These are phyloP conservation scores for Hyaloscypha bicolor DNA, from an alignment of 495 filamentous ascomycete species.

Conservation along the genomic window DNA sequence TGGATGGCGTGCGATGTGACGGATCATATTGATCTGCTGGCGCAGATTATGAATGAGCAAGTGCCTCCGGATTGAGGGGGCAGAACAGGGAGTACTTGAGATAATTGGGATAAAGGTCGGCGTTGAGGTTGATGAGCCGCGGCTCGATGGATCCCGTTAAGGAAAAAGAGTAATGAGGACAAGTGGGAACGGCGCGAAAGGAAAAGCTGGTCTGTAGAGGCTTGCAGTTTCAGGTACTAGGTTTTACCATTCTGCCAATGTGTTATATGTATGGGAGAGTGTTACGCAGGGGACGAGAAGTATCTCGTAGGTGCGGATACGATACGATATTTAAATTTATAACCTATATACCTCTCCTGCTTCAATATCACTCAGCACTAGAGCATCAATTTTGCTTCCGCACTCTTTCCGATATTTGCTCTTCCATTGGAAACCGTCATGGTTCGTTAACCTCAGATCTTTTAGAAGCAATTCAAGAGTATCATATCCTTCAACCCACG, in stretches of 20 bases:
- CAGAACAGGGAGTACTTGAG: neutral
- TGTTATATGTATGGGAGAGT: neutral
- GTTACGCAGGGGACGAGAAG: neutral
- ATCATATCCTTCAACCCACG: too few species aligned
- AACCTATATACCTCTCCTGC: neutral
- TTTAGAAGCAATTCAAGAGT: too few species aligned
- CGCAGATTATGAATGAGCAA: slow-evolving; percentile 20
- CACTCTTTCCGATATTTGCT: too few species aligned
- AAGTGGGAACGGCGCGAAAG: neutral
- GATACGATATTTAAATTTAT: neutral
- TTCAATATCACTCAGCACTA: too few species aligned
- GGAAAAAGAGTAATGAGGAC: neutral
- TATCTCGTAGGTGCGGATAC: neutral
- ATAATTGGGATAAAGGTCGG: neutral
- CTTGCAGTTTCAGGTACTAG: neutral
- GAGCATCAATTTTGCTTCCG: too few species aligned
- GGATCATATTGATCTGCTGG: slow-evolving; percentile 30
- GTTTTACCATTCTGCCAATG: neutral
- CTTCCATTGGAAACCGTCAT: too few species aligned
- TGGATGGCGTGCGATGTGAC: slow-evolving; percentile 4
- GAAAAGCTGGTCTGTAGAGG: neutral
- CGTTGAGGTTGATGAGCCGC: neutral
- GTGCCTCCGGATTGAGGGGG: slow-evolving; percentile 4
- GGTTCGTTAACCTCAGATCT: too few species aligned
- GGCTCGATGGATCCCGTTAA: too few species aligned